Base-by-base conservation (phyloP, 306 rosid species). In the Rubus idaeus region DNA sequence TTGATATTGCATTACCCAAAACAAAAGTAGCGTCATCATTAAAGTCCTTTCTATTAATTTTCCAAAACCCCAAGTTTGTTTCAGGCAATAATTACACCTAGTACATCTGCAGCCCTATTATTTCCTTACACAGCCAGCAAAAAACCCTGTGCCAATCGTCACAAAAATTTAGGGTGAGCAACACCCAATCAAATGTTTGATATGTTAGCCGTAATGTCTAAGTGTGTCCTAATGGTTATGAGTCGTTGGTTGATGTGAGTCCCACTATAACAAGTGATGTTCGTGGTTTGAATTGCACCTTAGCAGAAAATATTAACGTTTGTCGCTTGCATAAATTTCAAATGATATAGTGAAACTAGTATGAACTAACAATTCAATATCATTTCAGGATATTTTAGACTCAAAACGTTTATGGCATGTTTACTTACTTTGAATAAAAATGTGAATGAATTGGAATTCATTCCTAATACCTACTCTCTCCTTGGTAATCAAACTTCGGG, bases 61-160 rank as follows among this genome's bases (percentile, higher is more conserved):
- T 77, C 72, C 30, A 57, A 68, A 58, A 51, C 41, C 52, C 41
- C 52, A 51, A 55, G 35, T 56, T 81, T 68, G 78, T 83, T 74
- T 65, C 73, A 77, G 47, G 23, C 3, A 23, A 75, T 84, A 80
- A 77, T 84, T 82, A 26, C 80, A 57, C 55, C 53, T 68, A 10
- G 67, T 82, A 84, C 82, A 76, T 75, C 75, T 82, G 90, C 90
- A 81, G 75, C 87, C 83, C 81, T 79, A 88, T 73, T 60, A 9
- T 5, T 5, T 71, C 56, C 42, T 53, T 56, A 35, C 58, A 26
- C 8, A 9, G 39, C 26, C 13, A 20, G 17, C 26, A 30, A 21
- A 6, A 63, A 63, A 41, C 68, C 11, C 21, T 41, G 0, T 56
- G 8, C n/a, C 42, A 56, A 42, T 73, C 44, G 56, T 42, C 67